These are phyloP conservation scores for Leucogyrophana mollusca DNA, from an alignment of 768 basidiomycete genomes.

Conservation along the genomic window DNA sequence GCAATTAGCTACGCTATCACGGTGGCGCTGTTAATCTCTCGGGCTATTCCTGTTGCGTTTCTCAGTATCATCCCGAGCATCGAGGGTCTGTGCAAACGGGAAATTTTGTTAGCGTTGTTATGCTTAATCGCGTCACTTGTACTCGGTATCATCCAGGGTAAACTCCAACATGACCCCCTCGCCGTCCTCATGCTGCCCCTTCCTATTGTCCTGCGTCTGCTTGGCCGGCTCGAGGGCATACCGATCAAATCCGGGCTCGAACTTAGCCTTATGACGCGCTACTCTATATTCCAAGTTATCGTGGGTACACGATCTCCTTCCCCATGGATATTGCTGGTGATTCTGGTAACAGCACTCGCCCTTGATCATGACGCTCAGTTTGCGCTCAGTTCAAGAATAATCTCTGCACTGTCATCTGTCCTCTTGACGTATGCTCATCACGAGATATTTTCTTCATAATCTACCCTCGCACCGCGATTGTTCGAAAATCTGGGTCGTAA, in stretches of 20 bases:
- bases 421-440: constrained; percentile 73
- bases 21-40: constrained; percentile 77
- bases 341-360: constrained; percentile 76
- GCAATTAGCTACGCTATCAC: constrained; percentile 74
- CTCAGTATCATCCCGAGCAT: constrained; percentile 87
- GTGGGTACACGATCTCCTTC: constrained; percentile 47
- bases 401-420: constrained; percentile 73
- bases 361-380: constrained; percentile 87
- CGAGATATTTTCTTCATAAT: too few relatives aligned
- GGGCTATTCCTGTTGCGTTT: constrained; percentile 86
- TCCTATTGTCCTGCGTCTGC: constrained; percentile 75
- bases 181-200: constrained; percentile 91
- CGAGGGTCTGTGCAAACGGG: constrained; percentile 58
- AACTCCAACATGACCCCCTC: constrained; percentile 77
- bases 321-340: neutral
- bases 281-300: constrained; percentile 88
- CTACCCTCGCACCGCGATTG: too few relatives aligned
- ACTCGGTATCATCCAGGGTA: constrained; percentile 84
- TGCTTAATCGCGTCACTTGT: constrained; percentile 63
- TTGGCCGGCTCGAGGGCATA: constrained; percentile 87
- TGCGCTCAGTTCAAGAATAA: too few relatives aligned
- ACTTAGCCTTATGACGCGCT: constrained; percentile 88
- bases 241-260: constrained; percentile 83
- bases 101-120: constrained; percentile 81
- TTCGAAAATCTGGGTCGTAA: too few relatives aligned